phyloP scores from a whole-genome alignment of 371 early-diverging fungal species.

The Mucor indicus region DNA sequence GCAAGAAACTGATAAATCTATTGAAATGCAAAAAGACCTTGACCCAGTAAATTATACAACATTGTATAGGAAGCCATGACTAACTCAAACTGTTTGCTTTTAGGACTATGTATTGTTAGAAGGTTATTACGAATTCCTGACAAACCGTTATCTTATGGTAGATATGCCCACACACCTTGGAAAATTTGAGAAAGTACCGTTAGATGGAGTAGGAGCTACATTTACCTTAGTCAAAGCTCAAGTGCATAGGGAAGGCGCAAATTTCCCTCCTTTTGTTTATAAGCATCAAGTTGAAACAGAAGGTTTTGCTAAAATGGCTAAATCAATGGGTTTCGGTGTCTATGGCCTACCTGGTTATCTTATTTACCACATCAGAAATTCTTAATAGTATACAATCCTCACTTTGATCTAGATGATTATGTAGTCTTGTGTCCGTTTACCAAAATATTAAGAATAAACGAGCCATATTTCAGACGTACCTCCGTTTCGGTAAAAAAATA shows the following conservation, averaged over 20 bases:
- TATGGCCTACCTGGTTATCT: conserved; percentile 50
- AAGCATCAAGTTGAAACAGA: conserved; percentile 76
- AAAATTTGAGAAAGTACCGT: conserved; percentile 28
- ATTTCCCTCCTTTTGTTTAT: conserved; percentile 61
- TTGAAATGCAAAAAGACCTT: conserved; percentile 47
- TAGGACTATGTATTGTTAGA: conserved; percentile 42
- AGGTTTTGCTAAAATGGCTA: conserved; percentile 76
- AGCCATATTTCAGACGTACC: no score
- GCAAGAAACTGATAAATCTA: conserved; percentile 57
- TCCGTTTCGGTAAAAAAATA: no score
- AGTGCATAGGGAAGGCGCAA: conserved; percentile 68
- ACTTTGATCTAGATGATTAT: no score
- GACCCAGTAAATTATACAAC: conserved; percentile 33
- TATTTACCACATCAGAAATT: conserved; percentile 36
- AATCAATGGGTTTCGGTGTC: conserved; percentile 49
- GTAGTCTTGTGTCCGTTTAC: no score
- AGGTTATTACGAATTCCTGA: conserved; percentile 47
- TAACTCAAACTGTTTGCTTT: conserved; percentile 1
- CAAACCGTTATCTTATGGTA: conserved; percentile 39
- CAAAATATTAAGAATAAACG: no score
- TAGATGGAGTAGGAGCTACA: conserved; percentile 40
- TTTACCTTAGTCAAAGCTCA: conserved; percentile 58
- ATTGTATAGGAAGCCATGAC: background rate
- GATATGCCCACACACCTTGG: conserved; percentile 45
- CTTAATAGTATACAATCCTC: no score